Evolutionary conservation across 805 yeast species (phyloP), one percentile per base, ranked within the genome.

Genomic region (Lipomyces orientalis): DNA sequence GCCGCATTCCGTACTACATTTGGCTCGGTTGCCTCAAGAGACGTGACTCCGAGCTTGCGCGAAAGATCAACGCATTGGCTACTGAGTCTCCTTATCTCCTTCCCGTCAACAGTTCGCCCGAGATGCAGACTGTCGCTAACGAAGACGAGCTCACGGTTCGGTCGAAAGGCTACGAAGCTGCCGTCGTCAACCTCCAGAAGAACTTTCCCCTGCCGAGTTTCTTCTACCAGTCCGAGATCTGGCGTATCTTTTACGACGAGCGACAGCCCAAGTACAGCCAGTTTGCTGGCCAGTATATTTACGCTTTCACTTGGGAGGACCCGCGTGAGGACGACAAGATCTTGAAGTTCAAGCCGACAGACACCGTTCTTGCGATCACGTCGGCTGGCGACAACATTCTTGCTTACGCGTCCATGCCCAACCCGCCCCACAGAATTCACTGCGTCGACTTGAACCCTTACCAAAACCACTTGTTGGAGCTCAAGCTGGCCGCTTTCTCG

Each of bases 261-360:
- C 76, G 87, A 71, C 85, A 86, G 74, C 87, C 89, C 7, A 84
- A 84, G 72, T 88, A 88, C 76, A 85, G 84, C 60, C 93, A 90
- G 77, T 90, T 90, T 81, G 86, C 85, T 67, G 84, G 89, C 75
- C 93, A 90, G 79, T 90, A 90, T 77, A 91, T 90, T 68, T 91
- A 90, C 76, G 93, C 96, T 4, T 90, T 90, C 78, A 90, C 96
- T 6, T 90, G 97, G 97, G 97, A 90, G 78, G 97, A 91, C 76
- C 96, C 96, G 37, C 83, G 89, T 65, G 95, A 90, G 79, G 97
- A 90, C 79, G 85, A 86, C 68, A 83, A 83, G 60, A 88, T 90
- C 64, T 81, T 90, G 72, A 84, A 87, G 56, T 81, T 90, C 73
- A 80, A 82, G 39, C 78, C 86, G 14, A 82, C 84, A 37, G 97